phyloP scores from a whole-genome alignment of 2,329 filamentous ascomycete species.

The Aspergillus brunneoviolaceus region DNA sequence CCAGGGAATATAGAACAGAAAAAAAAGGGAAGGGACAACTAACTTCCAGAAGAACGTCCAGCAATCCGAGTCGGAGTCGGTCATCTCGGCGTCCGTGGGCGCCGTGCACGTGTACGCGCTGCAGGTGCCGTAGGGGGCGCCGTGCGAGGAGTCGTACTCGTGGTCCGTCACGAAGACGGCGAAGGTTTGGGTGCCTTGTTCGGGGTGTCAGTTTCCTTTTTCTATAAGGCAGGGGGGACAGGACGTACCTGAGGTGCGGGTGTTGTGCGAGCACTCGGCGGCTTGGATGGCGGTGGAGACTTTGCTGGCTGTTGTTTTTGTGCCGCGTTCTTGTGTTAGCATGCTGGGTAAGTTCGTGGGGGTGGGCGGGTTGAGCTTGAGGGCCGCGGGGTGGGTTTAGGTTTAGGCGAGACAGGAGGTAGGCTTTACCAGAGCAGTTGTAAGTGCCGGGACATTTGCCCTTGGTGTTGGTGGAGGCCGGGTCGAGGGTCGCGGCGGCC shows the following conservation, averaged over 20 bases:
- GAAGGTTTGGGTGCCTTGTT: constrained; percentile 33
- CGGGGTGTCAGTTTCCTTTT: no score
- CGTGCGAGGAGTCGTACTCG: constrained; percentile 45
- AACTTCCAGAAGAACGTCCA: constrained; percentile 46
- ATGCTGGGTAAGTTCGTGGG: no score
- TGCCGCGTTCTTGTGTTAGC: no score
- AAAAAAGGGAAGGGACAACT: neutral
- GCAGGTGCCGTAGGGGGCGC: constrained; percentile 52
- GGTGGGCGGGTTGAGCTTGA: no score
- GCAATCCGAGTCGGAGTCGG: constrained; percentile 33
- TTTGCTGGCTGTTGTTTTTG: constrained; percentile 27
- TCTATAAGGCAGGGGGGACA: neutral
- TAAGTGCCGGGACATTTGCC: constrained; percentile 31
- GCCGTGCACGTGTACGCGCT: constrained; percentile 43
- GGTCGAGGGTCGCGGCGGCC: constrained; percentile 32
- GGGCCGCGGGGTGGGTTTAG: no score
- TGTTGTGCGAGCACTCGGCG: constrained; percentile 42
- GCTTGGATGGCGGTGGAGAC: constrained; percentile 40
- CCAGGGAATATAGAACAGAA: no score
- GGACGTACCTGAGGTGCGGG: constrained; percentile 26
- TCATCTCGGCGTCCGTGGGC: constrained; percentile 32
- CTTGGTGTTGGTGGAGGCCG: constrained; percentile 37
- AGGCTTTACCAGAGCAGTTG: constrained; percentile 29
- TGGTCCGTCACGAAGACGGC: constrained; percentile 46
- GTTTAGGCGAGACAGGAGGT: neutral